Conservation (phyloP, 352 stramenopile genomes). For the Globisporangium uncinulatum region DNA sequence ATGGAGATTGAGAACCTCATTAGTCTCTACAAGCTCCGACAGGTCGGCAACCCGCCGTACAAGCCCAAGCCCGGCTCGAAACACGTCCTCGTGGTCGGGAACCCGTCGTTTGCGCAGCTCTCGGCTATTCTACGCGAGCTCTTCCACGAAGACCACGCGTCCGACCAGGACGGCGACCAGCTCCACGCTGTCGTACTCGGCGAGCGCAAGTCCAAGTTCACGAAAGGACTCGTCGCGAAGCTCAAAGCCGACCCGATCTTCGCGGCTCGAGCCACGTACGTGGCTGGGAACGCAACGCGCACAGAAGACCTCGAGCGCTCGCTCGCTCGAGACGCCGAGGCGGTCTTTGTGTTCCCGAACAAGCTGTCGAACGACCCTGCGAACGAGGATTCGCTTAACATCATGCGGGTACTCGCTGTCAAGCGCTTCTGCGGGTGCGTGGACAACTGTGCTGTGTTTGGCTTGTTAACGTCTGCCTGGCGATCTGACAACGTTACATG, state of each 20-base stretch:
- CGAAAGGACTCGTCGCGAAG: conserved; percentile 59
- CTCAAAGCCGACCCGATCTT: conserved; percentile 79
- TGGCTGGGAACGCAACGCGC: conserved; percentile 67
- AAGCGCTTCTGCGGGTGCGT: conserved; percentile 70
- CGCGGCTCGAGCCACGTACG: conserved; percentile 68
- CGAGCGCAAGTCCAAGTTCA: conserved; percentile 65
- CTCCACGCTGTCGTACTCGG: conserved; percentile 70
- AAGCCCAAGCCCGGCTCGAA: conserved; percentile 54
- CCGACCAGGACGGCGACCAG: conserved; percentile 31
- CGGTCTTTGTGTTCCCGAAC: conserved; percentile 82
- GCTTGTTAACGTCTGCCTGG: conserved; percentile 2
- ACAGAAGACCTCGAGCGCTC: conserved; percentile 70
- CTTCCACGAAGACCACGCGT: conserved; percentile 83
- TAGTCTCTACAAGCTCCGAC: conserved; percentile 73
- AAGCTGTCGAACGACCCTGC: conserved; percentile 66
- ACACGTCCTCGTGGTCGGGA: conserved; percentile 80
- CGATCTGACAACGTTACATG: not conserved
- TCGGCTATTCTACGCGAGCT: conserved; percentile 80
- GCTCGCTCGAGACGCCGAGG: conserved; percentile 43
- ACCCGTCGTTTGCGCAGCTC: conserved; percentile 79
- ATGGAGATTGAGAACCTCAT: conserved; percentile 88
- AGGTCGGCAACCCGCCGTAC: conserved; percentile 79
- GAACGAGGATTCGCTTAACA: conserved; percentile 80
- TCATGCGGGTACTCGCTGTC: conserved; percentile 72
- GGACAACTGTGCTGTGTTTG: not conserved